Evolutionary conservation across 179 eudicot species (phyloP), one percentile per base, ranked within the genome.

Genomic region (Pouteria campechiana): DNA sequence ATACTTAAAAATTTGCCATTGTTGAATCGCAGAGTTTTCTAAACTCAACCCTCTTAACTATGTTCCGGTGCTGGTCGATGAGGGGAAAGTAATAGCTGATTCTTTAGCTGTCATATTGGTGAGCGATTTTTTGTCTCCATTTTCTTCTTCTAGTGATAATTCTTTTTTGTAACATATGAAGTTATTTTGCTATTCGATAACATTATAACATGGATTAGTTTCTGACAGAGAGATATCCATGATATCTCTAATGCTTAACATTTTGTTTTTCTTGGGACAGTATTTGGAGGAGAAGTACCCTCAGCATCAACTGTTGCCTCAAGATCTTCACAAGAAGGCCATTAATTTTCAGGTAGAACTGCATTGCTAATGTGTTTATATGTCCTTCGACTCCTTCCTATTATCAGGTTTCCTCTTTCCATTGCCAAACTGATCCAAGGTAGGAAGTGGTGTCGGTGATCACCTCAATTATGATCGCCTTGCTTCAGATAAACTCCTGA

Each of bases 281-380:
- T 86, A 85, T 69, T 58, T 90, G 48, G 98, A 85, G 52, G 94
- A 86, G 55, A 90, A 74, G 75, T 90, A 72, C 65, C 95, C 95
- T 52, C 87, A 85, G 62, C 68, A 54, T 39, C 78, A 79, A 7
- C 50, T 85, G 76, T 56, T 90, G 59, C 95, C 98, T 34, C 45
- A 44, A 44, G 79, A 85, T 72, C 73, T 70, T 57, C 79, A 70
- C 68, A 65, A 56, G 39, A 85, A 67, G 57, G 83, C 84, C 20
- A 48, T 90, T 37, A 85, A 79, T 46, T 86, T 69, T 64, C 95
- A 85, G 90, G 98, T 90, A 48, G 32, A 33, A 22, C 25, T 20
- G 13, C n/a, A n/a, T n/a, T n/a, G n/a, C n/a, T n/a, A n/a, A n/a
- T n/a, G n/a, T 25, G 10, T 22, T 1, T 30, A 20, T 36, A 32